Percentiles rank a stretch among this genome's conserved stretches.
These are phyloP conservation scores for Sesbania bispinosa DNA, from an alignment of 306 rosid species.

Conservation along the genomic window DNA sequence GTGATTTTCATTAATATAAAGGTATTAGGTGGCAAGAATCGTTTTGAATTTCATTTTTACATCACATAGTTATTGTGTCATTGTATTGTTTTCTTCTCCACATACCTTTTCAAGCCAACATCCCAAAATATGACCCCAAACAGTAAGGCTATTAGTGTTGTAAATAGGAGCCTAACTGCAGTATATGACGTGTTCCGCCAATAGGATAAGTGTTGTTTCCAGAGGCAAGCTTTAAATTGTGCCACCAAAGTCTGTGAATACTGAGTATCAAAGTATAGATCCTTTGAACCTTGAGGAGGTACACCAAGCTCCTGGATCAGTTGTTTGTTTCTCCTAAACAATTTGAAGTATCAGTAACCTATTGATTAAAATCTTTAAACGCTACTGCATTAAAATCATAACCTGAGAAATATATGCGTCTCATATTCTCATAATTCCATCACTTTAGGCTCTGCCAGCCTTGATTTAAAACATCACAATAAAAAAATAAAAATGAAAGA, in stretches of 20 bases:
- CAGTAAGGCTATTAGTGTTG: constrained; percentile 38
- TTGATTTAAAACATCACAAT: neutral
- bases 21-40: neutral
- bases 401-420: neutral
- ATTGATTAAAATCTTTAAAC: constrained; percentile 2
- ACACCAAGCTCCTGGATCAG: constrained; percentile 35
- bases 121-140: constrained; percentile 47
- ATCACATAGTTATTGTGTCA: neutral
- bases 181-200: constrained; percentile 48
- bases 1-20: neutral
- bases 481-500: neutral
- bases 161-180: constrained; percentile 42
- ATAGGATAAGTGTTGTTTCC: constrained; percentile 49
- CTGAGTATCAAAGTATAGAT: constrained; percentile 32
- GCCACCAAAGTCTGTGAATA: constrained; percentile 32
- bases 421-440: neutral
- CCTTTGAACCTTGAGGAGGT: constrained; percentile 36
- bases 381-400: neutral
- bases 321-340: constrained; percentile 41
- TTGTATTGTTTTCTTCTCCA: neutral
- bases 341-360: neutral
- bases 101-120: constrained; percentile 41
- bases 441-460: neutral
- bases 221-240: constrained; percentile 40
- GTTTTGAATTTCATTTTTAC: neutral